phyloP scores from a whole-genome alignment of 2,329 filamentous ascomycete genomes.

The Fusarium odoratissimum region DNA sequence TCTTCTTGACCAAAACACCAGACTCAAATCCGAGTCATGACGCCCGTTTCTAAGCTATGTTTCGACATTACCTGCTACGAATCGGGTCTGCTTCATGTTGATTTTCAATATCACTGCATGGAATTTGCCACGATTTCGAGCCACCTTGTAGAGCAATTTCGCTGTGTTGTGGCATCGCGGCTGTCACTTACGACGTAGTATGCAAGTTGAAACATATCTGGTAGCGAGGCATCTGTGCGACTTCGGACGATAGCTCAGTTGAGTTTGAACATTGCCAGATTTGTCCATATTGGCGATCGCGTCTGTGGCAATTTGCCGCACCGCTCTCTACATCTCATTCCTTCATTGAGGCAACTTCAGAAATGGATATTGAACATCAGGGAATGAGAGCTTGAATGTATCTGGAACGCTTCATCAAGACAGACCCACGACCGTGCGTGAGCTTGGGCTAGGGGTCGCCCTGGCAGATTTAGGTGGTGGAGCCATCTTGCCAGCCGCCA shows the following conservation, averaged over 20 bases:
- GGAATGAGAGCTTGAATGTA: conserved; percentile 28
- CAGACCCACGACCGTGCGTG: conserved; percentile 39
- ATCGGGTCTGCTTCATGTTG: background rate
- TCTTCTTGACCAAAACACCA: conserved; percentile 6
- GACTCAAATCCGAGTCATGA: conserved; percentile 18
- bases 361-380: conserved; percentile 25
- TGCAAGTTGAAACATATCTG: background rate
- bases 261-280: conserved; percentile 22
- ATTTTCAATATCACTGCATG: background rate
- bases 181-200: background rate
- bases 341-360: conserved; percentile 5
- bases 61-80: background rate
- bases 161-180: background rate
- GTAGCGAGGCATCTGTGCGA: conserved; percentile 19
- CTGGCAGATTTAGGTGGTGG: conserved; percentile 38
- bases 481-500: conserved; percentile 41
- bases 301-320: conserved; percentile 24
- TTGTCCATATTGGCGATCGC: conserved; percentile 6
- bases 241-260: conserved; percentile 21
- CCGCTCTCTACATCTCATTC: conserved; percentile 3
- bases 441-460: conserved; percentile 34
- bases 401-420: conserved; percentile 37
- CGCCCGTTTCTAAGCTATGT: background rate
- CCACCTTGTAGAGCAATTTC: background rate
- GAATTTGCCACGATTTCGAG: background rate